These are phyloP conservation scores for Aegilops umbellulata DNA, from an alignment of 176 grass and related monocot genomes.

Conservation along the genomic window DNA sequence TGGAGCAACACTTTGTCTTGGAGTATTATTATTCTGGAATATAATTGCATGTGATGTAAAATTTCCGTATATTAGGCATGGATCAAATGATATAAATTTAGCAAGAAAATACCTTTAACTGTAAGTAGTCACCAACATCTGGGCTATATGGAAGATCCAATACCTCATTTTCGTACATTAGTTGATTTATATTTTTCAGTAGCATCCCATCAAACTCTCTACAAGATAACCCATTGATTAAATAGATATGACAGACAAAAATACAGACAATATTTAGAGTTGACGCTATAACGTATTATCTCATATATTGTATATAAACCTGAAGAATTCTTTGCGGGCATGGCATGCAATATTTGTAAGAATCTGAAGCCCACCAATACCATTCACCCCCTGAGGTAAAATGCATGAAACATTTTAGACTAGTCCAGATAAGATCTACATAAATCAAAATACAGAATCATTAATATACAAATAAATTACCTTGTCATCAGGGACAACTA, in stretches of 20 bases:
- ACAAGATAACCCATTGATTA: neutral
- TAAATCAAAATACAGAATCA: too few relatives aligned
- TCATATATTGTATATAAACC: neutral
- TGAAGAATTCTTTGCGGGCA: neutral
- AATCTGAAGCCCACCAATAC: neutral
- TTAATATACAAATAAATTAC: too few relatives aligned
- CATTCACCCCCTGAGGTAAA: too few relatives aligned
- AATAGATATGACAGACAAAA: neutral
- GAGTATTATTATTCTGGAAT: neutral
- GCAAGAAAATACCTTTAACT: neutral
- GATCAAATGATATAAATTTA: neutral
- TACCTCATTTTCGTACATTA: slow-evolving; percentile 1
- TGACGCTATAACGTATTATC: neutral
- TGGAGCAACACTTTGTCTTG: neutral
- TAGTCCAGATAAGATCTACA: too few relatives aligned
- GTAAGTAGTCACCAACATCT: slow-evolving; percentile 6
- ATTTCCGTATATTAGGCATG: neutral
- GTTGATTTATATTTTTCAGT: neutral
- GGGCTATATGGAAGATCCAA: neutral
- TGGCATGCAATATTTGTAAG: neutral
- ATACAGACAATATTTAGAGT: neutral
- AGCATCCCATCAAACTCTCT: neutral
- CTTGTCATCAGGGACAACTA: slow-evolving; percentile 29
- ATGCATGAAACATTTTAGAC: neutral
- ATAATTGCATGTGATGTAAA: neutral